Conservation (phyloP, 306 rosid genomes). For the Sesbania bispinosa region DNA sequence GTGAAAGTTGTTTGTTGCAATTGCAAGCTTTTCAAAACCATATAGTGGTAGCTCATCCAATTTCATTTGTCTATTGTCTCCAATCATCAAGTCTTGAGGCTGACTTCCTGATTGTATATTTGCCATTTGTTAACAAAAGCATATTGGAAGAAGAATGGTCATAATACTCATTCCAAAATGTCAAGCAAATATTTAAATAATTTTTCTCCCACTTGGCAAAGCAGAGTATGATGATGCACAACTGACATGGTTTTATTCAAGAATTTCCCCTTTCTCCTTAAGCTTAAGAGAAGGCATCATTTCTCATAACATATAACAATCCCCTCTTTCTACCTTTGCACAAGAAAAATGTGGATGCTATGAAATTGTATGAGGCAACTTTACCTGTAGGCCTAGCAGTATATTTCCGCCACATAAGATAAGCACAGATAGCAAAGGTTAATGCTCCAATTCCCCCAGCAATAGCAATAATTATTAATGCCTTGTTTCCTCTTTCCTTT, state of each 20-base stretch:
- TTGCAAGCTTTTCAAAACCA: slow-evolving; percentile 28
- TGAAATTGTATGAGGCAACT: not conserved
- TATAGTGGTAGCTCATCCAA: slow-evolving; percentile 22
- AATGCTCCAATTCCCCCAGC: slow-evolving; percentile 5
- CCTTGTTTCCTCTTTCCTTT: not conserved
- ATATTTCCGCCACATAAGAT: slow-evolving; percentile 21
- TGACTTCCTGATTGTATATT: slow-evolving; percentile 15
- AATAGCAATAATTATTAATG: slow-evolving; percentile 1
- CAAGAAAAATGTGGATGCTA: not conserved
- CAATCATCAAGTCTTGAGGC: not conserved
- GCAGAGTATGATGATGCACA: not conserved
- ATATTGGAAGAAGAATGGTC: too few relatives aligned
- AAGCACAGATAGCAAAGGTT: not conserved
- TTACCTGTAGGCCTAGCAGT: slow-evolving; percentile 11
- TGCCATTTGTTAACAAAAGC: not conserved
- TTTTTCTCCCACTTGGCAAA: too few relatives aligned
- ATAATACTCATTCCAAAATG: too few relatives aligned
- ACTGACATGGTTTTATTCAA: not conserved
- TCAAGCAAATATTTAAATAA: too few relatives aligned
- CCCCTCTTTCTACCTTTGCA: too few relatives aligned
- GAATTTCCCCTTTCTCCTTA: too few relatives aligned
- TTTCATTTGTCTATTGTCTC: slow-evolving; percentile 9
- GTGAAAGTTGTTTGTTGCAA: slow-evolving; percentile 34
- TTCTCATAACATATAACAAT: too few relatives aligned
- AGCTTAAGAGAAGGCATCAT: too few relatives aligned